Base-by-base conservation (phyloP, 805 yeast genomes). In the Starmerella stigmatis region DNA sequence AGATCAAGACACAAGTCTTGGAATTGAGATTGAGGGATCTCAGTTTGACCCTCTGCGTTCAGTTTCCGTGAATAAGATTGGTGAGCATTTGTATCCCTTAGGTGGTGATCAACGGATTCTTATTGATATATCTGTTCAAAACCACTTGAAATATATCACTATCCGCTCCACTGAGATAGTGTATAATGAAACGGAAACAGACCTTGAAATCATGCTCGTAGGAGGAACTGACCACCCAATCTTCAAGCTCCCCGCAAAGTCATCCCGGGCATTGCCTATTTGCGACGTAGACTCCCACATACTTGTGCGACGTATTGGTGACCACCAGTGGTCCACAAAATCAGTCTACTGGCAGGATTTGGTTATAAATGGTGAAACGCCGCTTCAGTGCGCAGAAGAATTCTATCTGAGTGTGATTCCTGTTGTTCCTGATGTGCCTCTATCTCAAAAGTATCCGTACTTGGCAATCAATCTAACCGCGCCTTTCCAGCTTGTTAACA, bases 401-500 rank as follows among this genome's bases (percentile, higher is more conserved):
- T 52, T 44, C 41, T 35, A 26, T 30, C 27, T 51, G 13, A 42
- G 44, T 6, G 49, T 46, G 15, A 34, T 45, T 15, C 47, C 56
- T 1, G 51, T 1, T 62, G 66, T 36, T 51, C 60, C 65, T 15
- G 69, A 72, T n/a, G 94, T 84, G 51, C 86, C 86, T 0, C 64
- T 86, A 21, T 73, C 83, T 0, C 69, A 71, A 47, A 72, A 83
- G 1, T 94, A 85, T 57, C 98, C 98, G 0, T 92, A 84, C 56
- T 73, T 89, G 83, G 72, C 69, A 8, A 64, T 92, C 20, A 72
- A 78, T 4, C 64, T 92, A 6, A 77, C 92, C 0, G 85, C 97
- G 0, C 97, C 98, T 0, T 64, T 92, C 37, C 84, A 83, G 54
- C 69, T 92, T 47, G 86, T 83, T 53, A 92, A 92, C 57, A 66